Conservation (phyloP, 306 rosid genomes). For the Dryas drummondii region DNA sequence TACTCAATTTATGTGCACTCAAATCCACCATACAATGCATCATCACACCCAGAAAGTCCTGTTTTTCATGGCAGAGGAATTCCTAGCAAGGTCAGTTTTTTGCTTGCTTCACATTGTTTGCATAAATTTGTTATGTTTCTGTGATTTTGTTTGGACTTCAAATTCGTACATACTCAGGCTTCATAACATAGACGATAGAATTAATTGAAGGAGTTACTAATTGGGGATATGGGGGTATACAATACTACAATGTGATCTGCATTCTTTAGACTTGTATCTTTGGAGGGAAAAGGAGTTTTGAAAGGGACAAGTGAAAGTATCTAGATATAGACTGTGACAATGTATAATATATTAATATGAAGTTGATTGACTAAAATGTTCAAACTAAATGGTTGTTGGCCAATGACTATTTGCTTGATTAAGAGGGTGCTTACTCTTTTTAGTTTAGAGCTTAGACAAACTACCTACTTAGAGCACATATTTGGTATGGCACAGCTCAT, state of each 20-base stretch:
- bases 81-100: conserved; percentile 73
- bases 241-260: background rate
- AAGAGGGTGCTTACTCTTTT: too few relatives aligned
- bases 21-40: conserved; percentile 59
- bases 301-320: background rate
- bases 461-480: background rate
- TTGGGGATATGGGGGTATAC: background rate
- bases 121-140: background rate
- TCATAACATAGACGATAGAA: too few relatives aligned
- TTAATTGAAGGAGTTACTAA: background rate
- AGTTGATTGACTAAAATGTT: background rate
- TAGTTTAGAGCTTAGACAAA: background rate
- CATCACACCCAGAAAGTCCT: conserved; percentile 46
- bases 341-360: background rate
- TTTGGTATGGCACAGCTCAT: too few relatives aligned
- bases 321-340: background rate
- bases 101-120: background rate
- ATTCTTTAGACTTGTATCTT: background rate
- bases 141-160: background rate
- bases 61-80: conserved; percentile 62
- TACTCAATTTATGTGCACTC: conserved; percentile 84
- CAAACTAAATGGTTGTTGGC: background rate
- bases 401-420: background rate
- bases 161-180: background rate
- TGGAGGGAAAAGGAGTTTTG: conserved; percentile 5